Evolutionary conservation across 140 eudicot species (phyloP).

Genomic region (Cichorium intybus): DNA sequence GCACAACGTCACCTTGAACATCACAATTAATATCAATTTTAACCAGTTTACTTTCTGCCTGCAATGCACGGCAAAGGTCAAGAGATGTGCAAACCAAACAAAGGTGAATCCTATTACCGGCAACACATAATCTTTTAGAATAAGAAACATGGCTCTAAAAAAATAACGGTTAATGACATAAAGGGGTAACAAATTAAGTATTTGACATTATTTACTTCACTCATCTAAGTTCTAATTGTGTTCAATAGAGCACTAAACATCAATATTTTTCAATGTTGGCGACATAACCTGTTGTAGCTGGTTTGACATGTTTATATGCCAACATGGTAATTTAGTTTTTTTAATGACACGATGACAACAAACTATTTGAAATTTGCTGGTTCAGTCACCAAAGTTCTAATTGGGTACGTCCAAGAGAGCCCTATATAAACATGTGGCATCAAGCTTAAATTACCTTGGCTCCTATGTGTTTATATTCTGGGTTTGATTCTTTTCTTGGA

Average conservation of each 20-base stretch:
- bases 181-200: not conserved
- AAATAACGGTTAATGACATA: not conserved
- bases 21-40: constrained; percentile 73
- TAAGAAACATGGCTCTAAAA: not conserved
- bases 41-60: constrained; percentile 71
- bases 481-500: not conserved
- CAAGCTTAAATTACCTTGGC: too few species aligned
- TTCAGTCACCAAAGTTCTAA: not conserved
- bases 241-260: too few species aligned
- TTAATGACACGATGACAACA: not conserved
- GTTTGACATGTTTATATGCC: not conserved
- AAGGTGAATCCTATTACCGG: too few species aligned
- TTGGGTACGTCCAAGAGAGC: not conserved
- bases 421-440: too few species aligned
- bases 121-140: not conserved
- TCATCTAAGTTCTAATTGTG: not conserved
- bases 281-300: not conserved
- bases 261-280: not conserved
- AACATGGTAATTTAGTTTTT: not conserved
- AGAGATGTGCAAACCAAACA: not conserved
- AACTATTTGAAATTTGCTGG: not conserved
- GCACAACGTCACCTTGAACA: constrained; percentile 82
- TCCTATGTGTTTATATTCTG: not conserved
- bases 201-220: not conserved
- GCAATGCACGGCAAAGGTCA: constrained; percentile 29